Percentiles rank a stretch among this genome's conserved stretches.
Evolutionary conservation across 1,284 basidiomycete genomes (phyloP).

Genomic region (Takashimella koratensis): DNA sequence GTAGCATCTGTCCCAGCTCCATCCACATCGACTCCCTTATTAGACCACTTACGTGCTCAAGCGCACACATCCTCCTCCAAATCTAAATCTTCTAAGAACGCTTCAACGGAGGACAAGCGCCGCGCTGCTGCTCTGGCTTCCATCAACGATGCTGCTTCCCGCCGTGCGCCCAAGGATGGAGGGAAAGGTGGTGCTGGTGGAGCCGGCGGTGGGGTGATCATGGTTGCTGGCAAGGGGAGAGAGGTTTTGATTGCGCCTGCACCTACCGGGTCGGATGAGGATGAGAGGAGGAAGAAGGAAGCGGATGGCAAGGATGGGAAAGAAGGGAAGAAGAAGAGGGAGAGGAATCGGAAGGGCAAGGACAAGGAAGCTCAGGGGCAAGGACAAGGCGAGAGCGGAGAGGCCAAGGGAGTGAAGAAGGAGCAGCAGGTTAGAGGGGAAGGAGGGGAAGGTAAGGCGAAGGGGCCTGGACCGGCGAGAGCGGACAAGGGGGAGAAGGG

Average conservation of each 20-base stretch:
- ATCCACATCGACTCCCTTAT: slow-evolving; percentile 75
- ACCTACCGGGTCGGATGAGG: slow-evolving; percentile 7
- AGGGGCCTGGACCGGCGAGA: background rate
- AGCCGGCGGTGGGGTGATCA: slow-evolving; percentile 15
- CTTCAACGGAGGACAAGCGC: slow-evolving; percentile 9
- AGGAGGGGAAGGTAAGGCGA: background rate
- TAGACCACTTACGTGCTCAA: slow-evolving; percentile 74
- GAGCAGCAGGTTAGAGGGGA: slow-evolving; percentile 6
- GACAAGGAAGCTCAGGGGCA: slow-evolving; percentile 6
- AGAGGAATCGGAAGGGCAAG: slow-evolving; percentile 7
- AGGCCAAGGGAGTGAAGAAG: slow-evolving; percentile 1
- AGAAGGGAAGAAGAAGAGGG: slow-evolving; percentile 3
- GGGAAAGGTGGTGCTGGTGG: no score
- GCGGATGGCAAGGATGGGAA: background rate
- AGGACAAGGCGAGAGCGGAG: background rate
- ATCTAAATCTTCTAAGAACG: slow-evolving; percentile 44
- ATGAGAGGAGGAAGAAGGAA: slow-evolving; percentile 11
- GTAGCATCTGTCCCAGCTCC: slow-evolving; percentile 8
- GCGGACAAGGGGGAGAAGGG: background rate
- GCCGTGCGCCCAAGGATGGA: slow-evolving; percentile 27
- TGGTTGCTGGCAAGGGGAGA: slow-evolving; percentile 42
- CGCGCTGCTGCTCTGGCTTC: slow-evolving; percentile 33
- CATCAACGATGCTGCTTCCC: slow-evolving; percentile 30
- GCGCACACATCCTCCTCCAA: slow-evolving; percentile 59
- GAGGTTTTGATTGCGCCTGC: slow-evolving; percentile 28